Conservation (phyloP, 331 rosid species). For the Ulmus americana region DNA sequence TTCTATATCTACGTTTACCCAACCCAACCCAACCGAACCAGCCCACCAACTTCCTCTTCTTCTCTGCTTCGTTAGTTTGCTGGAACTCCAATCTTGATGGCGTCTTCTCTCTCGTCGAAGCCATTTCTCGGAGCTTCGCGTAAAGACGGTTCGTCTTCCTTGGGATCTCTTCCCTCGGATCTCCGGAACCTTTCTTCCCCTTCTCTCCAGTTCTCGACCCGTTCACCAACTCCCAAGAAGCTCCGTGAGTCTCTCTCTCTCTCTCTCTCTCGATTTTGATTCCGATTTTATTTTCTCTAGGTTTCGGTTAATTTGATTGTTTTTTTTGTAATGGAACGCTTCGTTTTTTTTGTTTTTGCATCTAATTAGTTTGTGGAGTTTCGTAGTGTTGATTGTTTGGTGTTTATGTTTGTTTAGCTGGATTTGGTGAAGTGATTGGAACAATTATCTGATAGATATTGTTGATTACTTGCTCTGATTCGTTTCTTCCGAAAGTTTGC, state of each 20-base stretch:
- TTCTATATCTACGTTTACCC: neutral
- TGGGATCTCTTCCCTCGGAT: slow-evolving; percentile 38
- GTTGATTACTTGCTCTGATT: too few relatives aligned
- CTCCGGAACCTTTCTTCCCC: slow-evolving; percentile 42
- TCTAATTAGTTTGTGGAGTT: too few relatives aligned
- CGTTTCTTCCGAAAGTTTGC: too few relatives aligned
- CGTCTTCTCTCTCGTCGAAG: slow-evolving; percentile 60
- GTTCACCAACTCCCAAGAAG: slow-evolving; percentile 39
- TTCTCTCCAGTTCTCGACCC: slow-evolving; percentile 42
- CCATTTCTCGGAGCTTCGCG: slow-evolving; percentile 49
- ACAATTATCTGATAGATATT: too few relatives aligned
- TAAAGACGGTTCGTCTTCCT: slow-evolving; percentile 41
- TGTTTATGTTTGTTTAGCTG: too few relatives aligned
- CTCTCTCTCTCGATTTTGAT: neutral
- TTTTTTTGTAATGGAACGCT: neutral
- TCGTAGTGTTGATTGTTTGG: too few relatives aligned
- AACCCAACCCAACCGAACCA: neutral
- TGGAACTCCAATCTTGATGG: slow-evolving; percentile 34
- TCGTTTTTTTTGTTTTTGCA: neutral
- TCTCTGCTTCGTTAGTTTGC: neutral
- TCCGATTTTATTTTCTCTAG: neutral
- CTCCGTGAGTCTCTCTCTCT: slow-evolving; percentile 60
- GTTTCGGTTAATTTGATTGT: neutral
- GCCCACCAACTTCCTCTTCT: slow-evolving; percentile 2
- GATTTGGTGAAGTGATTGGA: too few relatives aligned